Evolutionary conservation across 257 asterid genomes (phyloP).

Genomic region (Asclepias syriaca): DNA sequence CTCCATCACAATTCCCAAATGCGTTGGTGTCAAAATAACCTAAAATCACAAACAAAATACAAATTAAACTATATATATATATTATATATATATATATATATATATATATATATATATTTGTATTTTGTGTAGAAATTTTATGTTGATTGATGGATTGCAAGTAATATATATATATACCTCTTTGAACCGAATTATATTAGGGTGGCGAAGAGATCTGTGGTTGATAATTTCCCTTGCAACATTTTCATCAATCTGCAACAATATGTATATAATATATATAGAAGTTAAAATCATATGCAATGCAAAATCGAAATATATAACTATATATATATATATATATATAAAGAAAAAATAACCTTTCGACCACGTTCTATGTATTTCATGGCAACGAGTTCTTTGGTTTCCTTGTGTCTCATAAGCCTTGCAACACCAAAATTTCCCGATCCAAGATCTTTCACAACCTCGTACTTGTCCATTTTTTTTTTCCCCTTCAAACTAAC

Average conservation of each 20-base stretch:
- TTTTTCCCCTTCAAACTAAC: too few relatives aligned
- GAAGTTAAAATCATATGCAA: too few relatives aligned
- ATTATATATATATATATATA: conserved; percentile 2
- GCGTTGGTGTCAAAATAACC: conserved; percentile 32
- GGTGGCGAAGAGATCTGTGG: conserved; percentile 75
- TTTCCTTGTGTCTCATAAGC: conserved; percentile 61
- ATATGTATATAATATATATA: too few relatives aligned
- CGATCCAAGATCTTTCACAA: conserved; percentile 70
- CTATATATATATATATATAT: too few relatives aligned
- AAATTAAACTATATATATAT: too few relatives aligned
- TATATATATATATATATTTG: too few relatives aligned
- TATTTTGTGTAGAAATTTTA: too few relatives aligned
- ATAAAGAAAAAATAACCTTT: conserved; percentile 28
- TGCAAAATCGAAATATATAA: too few relatives aligned
- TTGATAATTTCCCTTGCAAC: conserved; percentile 79
- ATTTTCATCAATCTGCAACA: conserved; percentile 67
- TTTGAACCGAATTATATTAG: conserved; percentile 78
- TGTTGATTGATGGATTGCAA: too few relatives aligned
- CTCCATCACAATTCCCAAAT: conserved; percentile 35
- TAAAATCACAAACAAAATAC: not conserved
- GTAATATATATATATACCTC: conserved; percentile 40
- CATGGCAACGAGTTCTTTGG: conserved; percentile 80
- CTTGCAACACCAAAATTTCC: conserved; percentile 81
- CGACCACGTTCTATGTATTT: conserved; percentile 72
- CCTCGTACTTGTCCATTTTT: conserved; percentile 53